Percentiles rank a stretch among this genome's conserved stretches.
These are phyloP conservation scores for Nigrospora osmanthi DNA, from an alignment of 2,329 filamentous ascomycete genomes.

Conservation along the genomic window DNA sequence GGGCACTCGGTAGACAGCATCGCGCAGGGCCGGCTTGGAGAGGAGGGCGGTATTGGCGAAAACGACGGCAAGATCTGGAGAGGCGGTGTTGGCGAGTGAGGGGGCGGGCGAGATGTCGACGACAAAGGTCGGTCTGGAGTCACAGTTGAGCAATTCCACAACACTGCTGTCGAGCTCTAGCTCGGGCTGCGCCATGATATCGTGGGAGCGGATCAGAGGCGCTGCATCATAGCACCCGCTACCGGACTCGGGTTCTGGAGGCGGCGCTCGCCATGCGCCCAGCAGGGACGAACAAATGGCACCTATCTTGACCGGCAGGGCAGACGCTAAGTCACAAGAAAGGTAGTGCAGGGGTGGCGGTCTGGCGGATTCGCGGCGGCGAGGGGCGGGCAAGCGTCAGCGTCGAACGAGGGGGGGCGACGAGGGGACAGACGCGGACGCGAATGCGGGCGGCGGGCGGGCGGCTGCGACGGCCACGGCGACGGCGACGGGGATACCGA, in stretches of 20 bases:
- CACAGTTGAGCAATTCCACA: constrained; percentile 30
- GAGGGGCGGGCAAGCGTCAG: no score
- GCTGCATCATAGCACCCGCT: constrained; percentile 1
- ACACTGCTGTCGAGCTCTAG: constrained; percentile 12
- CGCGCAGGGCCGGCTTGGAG: constrained; percentile 19
- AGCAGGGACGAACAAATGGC: not conserved
- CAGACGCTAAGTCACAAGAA: no score
- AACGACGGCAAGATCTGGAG: constrained; percentile 10
- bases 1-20: constrained; percentile 20
- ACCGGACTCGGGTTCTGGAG: not conserved
- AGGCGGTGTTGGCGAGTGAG: constrained; percentile 2
- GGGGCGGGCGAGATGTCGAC: constrained; percentile 13
- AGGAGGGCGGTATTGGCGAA: constrained; percentile 31
- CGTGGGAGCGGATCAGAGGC: not conserved
- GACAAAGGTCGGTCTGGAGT: constrained; percentile 33
- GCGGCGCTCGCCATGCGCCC: constrained; percentile 2
- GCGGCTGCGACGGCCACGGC: no score
- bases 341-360: no score
- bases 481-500: no score
- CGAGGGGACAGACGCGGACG: no score
- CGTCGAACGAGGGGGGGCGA: no score
- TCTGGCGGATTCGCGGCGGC: no score
- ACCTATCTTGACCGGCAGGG: no score
- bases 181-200: constrained; percentile 3
- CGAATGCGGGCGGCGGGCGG: no score